Evolutionary conservation across 2,329 filamentous ascomycete genomes (phyloP), one percentile per base, ranked within the genome.

Genomic region (Blastomyces emzantsi): DNA sequence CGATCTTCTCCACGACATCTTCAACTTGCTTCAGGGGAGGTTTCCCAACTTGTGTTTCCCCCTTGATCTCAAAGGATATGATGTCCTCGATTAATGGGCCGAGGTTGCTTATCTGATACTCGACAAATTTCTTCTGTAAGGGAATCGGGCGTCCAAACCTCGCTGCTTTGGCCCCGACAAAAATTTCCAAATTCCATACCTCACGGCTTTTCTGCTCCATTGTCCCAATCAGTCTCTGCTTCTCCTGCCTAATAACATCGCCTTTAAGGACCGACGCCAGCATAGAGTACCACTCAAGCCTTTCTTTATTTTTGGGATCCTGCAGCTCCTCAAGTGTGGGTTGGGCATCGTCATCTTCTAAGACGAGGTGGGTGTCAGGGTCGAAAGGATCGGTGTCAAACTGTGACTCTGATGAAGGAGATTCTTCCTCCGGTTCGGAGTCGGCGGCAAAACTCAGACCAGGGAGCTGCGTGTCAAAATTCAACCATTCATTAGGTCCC

Each of bases 271-370:
- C 94, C 17, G 93, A 95, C 65, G 93, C 90, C 63, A 99, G 79
- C 94, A 99, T 99, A 2, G 91, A 91, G 77, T 99, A 92, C 94
- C 94, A 99, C 77, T 99, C 94, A 30, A 99, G 81, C 55, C 93
- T 83, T 76, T 97, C 94, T 66, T 92, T 84, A 72, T 92, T 97
- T 67, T 87, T 86, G 0, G 92, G 90, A 70, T 97, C 90, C 75
- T 90, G 89, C 61, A 97, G 77, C 74, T 99, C 94, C 71, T 97
- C 94, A 30, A 90, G 83, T 3, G 90, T 94, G 0, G 92, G 92
- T 70, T 94, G 90, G 68, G 91, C 85, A 68, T 94, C 89, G 70
- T 97, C 91, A 71, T 93, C 92, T 64, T 90, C 90, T 72, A 96
- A 92, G 71, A 96, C 96, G 73, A 97, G 86, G 72, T 96, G 87